Percentiles rank a stretch among this genome's conserved stretches.
phyloP scores from a whole-genome alignment of 1,284 basidiomycete species.

The Gastroboletus turbinatus region DNA sequence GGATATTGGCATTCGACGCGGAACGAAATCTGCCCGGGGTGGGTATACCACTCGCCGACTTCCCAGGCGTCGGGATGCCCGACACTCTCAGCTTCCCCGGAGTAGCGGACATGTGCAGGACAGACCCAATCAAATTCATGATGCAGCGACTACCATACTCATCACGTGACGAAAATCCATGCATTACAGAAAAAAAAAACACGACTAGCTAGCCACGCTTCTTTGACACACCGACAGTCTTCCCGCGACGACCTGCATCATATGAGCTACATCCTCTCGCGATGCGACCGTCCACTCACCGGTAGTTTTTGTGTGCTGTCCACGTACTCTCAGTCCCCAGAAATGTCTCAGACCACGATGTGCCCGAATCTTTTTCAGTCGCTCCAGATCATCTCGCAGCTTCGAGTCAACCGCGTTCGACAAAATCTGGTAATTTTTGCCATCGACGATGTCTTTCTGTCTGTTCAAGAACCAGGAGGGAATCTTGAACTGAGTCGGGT shows the following conservation, averaged over 20 bases:
- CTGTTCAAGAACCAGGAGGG: slow-evolving; percentile 99
- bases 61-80: slow-evolving; percentile 60
- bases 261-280: slow-evolving; percentile 2
- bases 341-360: slow-evolving; percentile 98
- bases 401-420: slow-evolving; percentile 99
- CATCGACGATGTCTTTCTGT: slow-evolving; percentile 97
- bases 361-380: slow-evolving; percentile 99
- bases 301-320: slow-evolving; percentile 99
- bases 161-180: slow-evolving; percentile 26
- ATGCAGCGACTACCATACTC: not conserved
- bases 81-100: slow-evolving; percentile 56
- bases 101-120: slow-evolving; percentile 41
- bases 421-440: slow-evolving; percentile 95
- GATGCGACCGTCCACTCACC: slow-evolving; percentile 49
- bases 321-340: slow-evolving; percentile 94
- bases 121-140: not conserved
- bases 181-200: slow-evolving; percentile 7
- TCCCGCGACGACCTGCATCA: slow-evolving; percentile 70
- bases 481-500: slow-evolving; percentile 99
- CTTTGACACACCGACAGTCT: slow-evolving; percentile 93
- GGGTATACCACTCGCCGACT: slow-evolving; percentile 54
- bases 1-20: slow-evolving; percentile 48
- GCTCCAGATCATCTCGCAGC: slow-evolving; percentile 97
- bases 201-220: slow-evolving; percentile 70
- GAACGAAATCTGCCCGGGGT: slow-evolving; percentile 71